phyloP scores from a whole-genome alignment of 768 basidiomycete species.

The Lactarius psammicola region DNA sequence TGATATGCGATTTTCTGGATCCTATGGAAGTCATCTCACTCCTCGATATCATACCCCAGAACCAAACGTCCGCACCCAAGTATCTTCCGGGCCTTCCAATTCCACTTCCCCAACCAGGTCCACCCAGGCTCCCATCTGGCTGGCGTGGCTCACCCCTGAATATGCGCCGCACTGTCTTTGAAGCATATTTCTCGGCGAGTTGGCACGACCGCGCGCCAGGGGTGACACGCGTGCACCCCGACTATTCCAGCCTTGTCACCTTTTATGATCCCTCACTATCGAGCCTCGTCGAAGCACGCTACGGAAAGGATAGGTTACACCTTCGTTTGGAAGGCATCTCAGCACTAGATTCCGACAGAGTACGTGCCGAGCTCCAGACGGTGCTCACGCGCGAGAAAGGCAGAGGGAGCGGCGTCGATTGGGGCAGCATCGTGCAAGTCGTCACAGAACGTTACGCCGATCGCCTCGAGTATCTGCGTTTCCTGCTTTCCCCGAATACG shows the following conservation, averaged over 20 bases:
- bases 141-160: conserved; percentile 24
- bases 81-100: background rate
- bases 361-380: conserved; percentile 13
- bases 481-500: too few relatives aligned
- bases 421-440: conserved; percentile 39
- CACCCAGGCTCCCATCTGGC: conserved; percentile 19
- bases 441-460: too few relatives aligned
- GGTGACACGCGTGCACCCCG: too few relatives aligned
- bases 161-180: background rate
- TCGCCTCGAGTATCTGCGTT: too few relatives aligned
- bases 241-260: too few relatives aligned
- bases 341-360: too few relatives aligned
- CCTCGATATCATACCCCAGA: conserved; percentile 18
- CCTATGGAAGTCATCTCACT: conserved; percentile 20
- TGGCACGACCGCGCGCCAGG: conserved; percentile 38
- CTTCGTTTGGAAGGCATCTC: too few relatives aligned
- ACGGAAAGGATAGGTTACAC: too few relatives aligned
- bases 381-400: conserved; percentile 29
- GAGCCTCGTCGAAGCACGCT: too few relatives aligned
- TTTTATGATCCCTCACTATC: too few relatives aligned
- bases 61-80: background rate
- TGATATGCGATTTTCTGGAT: conserved; percentile 9
- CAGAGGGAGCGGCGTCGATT: conserved; percentile 40
- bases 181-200: conserved; percentile 38
- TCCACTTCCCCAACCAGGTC: background rate